Evolutionary conservation across 2,329 filamentous ascomycete genomes (phyloP).

Genomic region (Zasmidium angulare): DNA sequence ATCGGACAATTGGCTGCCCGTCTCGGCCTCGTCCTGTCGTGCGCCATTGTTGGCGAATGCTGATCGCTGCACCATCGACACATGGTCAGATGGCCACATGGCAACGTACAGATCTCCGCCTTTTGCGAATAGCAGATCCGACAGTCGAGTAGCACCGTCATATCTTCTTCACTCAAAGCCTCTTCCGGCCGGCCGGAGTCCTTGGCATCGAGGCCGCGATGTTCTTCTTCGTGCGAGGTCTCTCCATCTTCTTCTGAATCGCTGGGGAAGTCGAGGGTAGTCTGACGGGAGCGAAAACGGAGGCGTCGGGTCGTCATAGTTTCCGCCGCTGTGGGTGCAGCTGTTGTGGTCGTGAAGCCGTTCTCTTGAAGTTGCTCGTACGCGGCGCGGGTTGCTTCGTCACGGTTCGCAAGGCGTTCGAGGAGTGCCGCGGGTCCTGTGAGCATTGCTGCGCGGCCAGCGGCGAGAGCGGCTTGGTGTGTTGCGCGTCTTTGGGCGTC

Average conservation of each 20-base stretch:
- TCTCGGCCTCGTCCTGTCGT: constrained; percentile 41
- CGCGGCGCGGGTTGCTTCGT: constrained; percentile 29
- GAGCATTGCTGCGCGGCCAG: constrained; percentile 30
- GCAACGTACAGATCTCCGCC: constrained; percentile 53
- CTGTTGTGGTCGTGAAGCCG: constrained; percentile 7
- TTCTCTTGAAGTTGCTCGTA: constrained; percentile 25
- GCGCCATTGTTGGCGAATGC: constrained; percentile 45
- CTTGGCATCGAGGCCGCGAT: constrained; percentile 45
- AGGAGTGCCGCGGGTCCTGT: constrained; percentile 24
- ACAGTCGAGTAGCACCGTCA: constrained; percentile 53
- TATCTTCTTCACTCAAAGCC: constrained; percentile 49
- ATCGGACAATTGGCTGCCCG: constrained; percentile 45
- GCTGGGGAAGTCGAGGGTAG: constrained; percentile 9
- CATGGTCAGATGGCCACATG: constrained; percentile 57
- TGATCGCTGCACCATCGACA: constrained; percentile 57
- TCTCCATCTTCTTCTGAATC: constrained; percentile 29
- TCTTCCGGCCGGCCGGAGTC: constrained; percentile 46
- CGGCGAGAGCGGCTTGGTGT: constrained; percentile 27
- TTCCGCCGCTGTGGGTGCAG: constrained; percentile 2
- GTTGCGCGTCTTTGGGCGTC: constrained; percentile 29
- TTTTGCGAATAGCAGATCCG: constrained; percentile 55
- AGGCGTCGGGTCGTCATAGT: constrained; percentile 12
- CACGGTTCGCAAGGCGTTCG: constrained; percentile 26
- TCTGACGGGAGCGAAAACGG: constrained; percentile 3
- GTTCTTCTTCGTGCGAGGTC: constrained; percentile 27